A percentile compares a stretch with the other conserved stretches of the same genome.
phyloP scores from a whole-genome alignment of 129 eudicot genomes.

The Pulicaria dysenterica region DNA sequence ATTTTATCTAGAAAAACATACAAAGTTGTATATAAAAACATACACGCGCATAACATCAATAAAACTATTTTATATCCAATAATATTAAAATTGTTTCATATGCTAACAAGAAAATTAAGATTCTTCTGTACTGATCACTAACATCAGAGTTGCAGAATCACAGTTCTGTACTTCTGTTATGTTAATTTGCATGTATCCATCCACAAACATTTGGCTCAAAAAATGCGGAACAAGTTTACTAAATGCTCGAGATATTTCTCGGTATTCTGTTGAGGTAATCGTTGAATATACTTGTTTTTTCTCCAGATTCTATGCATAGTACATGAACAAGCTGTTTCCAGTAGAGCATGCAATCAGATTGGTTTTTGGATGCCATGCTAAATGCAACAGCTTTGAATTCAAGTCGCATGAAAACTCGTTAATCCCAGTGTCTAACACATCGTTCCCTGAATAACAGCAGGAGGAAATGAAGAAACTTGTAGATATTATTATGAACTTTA shows the following conservation, averaged over 20 bases:
- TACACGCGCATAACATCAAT: no score
- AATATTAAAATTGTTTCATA: no score
- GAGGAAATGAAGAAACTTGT: neutral
- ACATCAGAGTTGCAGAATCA: conserved; percentile 18
- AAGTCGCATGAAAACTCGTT: conserved; percentile 46
- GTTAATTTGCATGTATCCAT: conserved; percentile 11
- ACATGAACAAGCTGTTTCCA: conserved; percentile 63
- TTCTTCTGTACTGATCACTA: conserved; percentile 5
- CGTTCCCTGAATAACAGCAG: conserved; percentile 42
- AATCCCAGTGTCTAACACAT: conserved; percentile 32
- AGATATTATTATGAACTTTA: neutral
- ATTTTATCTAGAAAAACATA: no score
- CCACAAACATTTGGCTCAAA: conserved; percentile 22
- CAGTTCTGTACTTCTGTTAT: conserved; percentile 8
- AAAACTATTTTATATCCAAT: no score
- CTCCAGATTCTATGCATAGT: conserved; percentile 42
- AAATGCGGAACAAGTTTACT: conserved; percentile 18
- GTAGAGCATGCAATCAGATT: conserved; percentile 72
- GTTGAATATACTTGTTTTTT: neutral
- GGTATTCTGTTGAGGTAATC: conserved; percentile 8
- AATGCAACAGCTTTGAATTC: conserved; percentile 63
- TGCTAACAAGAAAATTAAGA: no score
- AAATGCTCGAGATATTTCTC: conserved; percentile 13
- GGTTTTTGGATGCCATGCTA: conserved; percentile 78
- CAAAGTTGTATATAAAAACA: no score